Evolutionary conservation across 306 rosid species (phyloP).

Genomic region (Cyclanthera cordifolia): DNA sequence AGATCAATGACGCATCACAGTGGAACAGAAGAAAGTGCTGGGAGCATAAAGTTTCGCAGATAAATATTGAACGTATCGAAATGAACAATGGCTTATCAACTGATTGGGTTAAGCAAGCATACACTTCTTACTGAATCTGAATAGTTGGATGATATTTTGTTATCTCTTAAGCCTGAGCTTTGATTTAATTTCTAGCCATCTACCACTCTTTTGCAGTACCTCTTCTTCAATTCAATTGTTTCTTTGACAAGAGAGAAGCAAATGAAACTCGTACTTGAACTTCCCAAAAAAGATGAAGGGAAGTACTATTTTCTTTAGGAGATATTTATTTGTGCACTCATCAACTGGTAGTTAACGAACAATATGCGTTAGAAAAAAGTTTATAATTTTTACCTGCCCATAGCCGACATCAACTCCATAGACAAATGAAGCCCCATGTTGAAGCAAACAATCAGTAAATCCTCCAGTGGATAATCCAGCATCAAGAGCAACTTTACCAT

Average conservation of each 20-base stretch:
- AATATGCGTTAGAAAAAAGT: background rate
- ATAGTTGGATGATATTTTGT: background rate
- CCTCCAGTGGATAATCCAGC: constrained; percentile 95
- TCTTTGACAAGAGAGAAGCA: background rate
- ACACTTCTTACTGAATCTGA: background rate
- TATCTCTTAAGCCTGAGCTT: background rate
- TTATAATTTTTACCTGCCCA: constrained; percentile 57
- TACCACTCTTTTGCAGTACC: background rate
- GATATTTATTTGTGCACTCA: background rate
- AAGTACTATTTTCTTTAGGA: background rate
- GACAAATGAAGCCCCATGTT: constrained; percentile 76
- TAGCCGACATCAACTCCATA: constrained; percentile 93
- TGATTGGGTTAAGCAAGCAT: background rate
- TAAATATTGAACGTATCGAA: background rate
- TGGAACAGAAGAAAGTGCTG: background rate
- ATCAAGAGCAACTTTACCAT: constrained; percentile 83
- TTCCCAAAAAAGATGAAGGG: background rate
- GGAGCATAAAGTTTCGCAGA: background rate
- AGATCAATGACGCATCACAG: constrained; percentile 1
- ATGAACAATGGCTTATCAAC: background rate
- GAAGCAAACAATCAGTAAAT: constrained; percentile 89
- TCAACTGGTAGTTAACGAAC: background rate
- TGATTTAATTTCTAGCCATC: background rate
- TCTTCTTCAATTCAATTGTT: background rate
- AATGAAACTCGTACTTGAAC: background rate